Evolutionary conservation across 2,329 filamentous ascomycete genomes (phyloP).

Genomic region (Venturia carpophila): DNA sequence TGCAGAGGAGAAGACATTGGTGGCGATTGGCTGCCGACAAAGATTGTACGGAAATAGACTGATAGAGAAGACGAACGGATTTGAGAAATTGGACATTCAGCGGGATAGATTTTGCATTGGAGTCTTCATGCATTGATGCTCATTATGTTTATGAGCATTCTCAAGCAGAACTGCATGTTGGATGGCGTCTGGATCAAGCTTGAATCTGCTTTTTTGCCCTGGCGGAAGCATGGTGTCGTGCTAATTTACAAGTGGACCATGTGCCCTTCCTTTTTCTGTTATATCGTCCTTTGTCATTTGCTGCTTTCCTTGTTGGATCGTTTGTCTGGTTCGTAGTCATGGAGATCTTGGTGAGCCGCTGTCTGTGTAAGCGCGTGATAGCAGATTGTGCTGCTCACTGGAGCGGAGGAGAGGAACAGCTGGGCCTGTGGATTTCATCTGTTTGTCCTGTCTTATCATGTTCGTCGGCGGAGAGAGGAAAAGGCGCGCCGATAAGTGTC

Average conservation of each 20-base stretch:
- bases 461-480: neutral
- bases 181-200: neutral
- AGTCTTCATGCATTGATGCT: constrained; percentile 4
- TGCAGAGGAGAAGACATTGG: neutral
- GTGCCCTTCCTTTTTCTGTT: neutral
- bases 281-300: neutral
- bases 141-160: neutral
- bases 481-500: neutral
- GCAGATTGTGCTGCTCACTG: too few species aligned
- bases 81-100: constrained; percentile 1
- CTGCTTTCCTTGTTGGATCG: neutral
- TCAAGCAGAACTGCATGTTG: neutral
- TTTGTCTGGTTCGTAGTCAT: neutral
- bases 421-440: neutral
- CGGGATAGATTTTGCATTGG: constrained; percentile 4
- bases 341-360: neutral
- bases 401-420: neutral
- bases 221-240: neutral
- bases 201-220: constrained; percentile 2
- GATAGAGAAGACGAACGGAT: constrained; percentile 2
- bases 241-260: constrained; percentile 9
- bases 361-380: too few species aligned
- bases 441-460: neutral
- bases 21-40: constrained; percentile 7
- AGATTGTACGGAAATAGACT: neutral